These are phyloP conservation scores for Malassezia sympodialis DNA, from an alignment of 1,284 basidiomycete species.

Conservation along the genomic window DNA sequence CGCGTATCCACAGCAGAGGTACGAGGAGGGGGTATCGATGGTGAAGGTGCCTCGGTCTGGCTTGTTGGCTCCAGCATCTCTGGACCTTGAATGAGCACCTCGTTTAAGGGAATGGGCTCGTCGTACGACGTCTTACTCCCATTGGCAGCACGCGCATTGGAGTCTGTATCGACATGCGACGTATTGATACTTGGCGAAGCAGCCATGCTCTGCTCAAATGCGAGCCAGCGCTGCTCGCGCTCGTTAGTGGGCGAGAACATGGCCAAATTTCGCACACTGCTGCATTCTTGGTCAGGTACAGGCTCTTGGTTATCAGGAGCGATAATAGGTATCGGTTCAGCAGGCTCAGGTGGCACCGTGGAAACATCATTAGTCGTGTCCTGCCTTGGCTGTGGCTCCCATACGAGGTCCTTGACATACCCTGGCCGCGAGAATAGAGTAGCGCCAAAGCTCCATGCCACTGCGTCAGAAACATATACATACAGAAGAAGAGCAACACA, in stretches of 20 bases:
- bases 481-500: conserved; percentile 30
- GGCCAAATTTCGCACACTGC: conserved; percentile 8
- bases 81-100: not conserved
- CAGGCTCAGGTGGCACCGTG: not conserved
- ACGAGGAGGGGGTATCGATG: not conserved
- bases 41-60: not conserved
- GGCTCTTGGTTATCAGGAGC: not conserved
- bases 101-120: not conserved
- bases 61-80: not conserved
- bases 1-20: not conserved
- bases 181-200: not conserved
- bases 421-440: conserved; percentile 35
- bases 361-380: not conserved
- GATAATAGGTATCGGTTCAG: not conserved
- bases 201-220: not conserved
- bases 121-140: not conserved
- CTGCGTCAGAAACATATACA: not conserved
- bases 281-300: not conserved
- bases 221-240: conserved; percentile 3
- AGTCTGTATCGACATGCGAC: not conserved
- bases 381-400: not conserved
- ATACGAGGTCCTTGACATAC: conserved; percentile 26
- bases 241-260: conserved; percentile 6
- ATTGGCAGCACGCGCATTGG: not conserved
- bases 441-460: conserved; percentile 34